phyloP scores from a whole-genome alignment of 108 stramenopile species.

The Licmophora abbreviata region DNA sequence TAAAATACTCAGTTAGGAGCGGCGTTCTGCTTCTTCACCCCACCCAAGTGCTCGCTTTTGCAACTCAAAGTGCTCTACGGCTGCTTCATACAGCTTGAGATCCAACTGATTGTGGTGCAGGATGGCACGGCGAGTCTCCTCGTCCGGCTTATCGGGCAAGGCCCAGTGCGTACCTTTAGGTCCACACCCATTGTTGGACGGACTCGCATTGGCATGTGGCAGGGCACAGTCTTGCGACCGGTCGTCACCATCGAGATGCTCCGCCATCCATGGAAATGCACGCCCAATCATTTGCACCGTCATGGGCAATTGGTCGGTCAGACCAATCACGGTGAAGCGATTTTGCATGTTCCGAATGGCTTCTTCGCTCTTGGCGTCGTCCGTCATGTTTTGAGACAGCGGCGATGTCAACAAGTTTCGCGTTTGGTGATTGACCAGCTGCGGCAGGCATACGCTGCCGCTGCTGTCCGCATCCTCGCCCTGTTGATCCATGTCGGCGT shows the following conservation, averaged over 20 bases:
- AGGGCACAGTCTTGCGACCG: slow-evolving; percentile 23
- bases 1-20: too few species aligned
- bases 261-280: slow-evolving; percentile 64
- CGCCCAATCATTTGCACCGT: slow-evolving; percentile 34
- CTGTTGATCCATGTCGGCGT: slow-evolving; percentile 23
- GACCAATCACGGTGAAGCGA: slow-evolving; percentile 60
- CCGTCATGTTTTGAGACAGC: neutral
- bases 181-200: slow-evolving; percentile 47
- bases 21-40: too few species aligned
- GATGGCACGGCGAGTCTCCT: slow-evolving; percentile 47
- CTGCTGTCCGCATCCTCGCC: too few species aligned
- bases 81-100: slow-evolving; percentile 60
- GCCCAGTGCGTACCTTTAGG: slow-evolving; percentile 38
- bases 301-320: slow-evolving; percentile 48
- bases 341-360: slow-evolving; percentile 53
- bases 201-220: slow-evolving; percentile 42
- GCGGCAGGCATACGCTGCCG: slow-evolving; percentile 23
- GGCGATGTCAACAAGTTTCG: slow-evolving; percentile 40
- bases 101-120: slow-evolving; percentile 54
- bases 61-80: slow-evolving; percentile 44
- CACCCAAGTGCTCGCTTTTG: slow-evolving; percentile 39
- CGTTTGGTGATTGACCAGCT: slow-evolving; percentile 61
- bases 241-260: slow-evolving; percentile 11
- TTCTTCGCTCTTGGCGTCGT: slow-evolving; percentile 26
- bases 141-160: slow-evolving; percentile 48